These are phyloP conservation scores for Fusarium odoratissimum DNA, from an alignment of 2,329 filamentous ascomycete genomes.

Conservation along the genomic window DNA sequence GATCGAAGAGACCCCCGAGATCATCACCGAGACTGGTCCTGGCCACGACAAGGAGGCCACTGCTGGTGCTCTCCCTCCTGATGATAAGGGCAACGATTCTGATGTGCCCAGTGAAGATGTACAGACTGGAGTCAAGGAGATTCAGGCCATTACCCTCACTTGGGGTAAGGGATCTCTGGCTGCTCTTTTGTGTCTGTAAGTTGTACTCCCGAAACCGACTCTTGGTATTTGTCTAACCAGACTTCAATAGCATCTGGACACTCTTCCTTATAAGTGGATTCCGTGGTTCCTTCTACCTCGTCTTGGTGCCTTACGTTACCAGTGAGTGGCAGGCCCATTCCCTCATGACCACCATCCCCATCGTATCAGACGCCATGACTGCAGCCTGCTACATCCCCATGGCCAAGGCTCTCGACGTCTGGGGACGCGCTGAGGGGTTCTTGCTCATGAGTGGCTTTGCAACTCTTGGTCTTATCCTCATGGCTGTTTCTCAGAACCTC, in stretches of 20 bases:
- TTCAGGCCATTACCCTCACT: constrained; percentile 55
- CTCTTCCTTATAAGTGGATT: constrained; percentile 64
- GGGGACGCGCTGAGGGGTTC: constrained; percentile 71
- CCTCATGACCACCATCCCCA: constrained; percentile 63
- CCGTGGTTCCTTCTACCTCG: constrained; percentile 55
- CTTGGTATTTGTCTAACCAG: constrained; percentile 12
- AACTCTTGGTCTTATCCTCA: constrained; percentile 65
- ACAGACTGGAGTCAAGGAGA: constrained; percentile 54
- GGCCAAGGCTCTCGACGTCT: constrained; percentile 71
- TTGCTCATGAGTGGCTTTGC: constrained; percentile 62
- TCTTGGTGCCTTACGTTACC: constrained; percentile 59
- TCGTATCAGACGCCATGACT: constrained; percentile 64
- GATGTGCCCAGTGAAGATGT: constrained; percentile 39
- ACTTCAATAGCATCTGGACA: constrained; percentile 54
- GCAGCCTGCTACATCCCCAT: constrained; percentile 72
- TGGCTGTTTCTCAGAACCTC: constrained; percentile 64
- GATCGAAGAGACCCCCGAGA: constrained; percentile 10
- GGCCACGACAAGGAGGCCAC: constrained; percentile 27
- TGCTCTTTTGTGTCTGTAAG: constrained; percentile 49
- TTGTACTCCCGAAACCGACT: not conserved
- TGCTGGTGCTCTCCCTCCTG: constrained; percentile 8
- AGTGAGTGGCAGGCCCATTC: constrained; percentile 65
- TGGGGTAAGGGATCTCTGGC: constrained; percentile 55
- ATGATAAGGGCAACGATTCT: constrained; percentile 22
- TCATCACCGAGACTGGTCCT: not conserved